phyloP scores from a whole-genome alignment of 192 early-diverging fungal species.

The Linnemannia hyalina region DNA sequence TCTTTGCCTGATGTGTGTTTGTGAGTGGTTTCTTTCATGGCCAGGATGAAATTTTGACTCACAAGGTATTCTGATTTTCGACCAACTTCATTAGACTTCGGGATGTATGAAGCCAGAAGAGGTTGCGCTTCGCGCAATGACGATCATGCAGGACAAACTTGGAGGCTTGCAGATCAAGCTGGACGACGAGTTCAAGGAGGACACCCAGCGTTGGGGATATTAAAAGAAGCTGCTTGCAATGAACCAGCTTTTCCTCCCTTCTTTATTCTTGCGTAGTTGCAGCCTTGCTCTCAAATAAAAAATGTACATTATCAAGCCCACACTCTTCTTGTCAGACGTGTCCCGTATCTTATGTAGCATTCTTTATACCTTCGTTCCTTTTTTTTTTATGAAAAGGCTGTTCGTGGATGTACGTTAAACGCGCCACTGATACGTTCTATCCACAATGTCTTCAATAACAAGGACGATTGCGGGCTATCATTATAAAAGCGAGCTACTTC shows the following conservation, averaged over 20 bases:
- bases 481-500: not conserved
- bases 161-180: conserved; percentile 72
- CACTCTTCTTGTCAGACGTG: not conserved
- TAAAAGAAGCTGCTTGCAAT: conserved; percentile 1
- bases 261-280: not conserved
- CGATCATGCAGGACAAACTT: conserved; percentile 81
- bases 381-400: not conserved
- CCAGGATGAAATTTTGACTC: not conserved
- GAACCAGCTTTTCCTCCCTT: not conserved
- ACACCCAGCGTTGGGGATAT: conserved; percentile 54
- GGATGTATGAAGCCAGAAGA: conserved; percentile 82
- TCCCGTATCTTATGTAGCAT: not conserved
- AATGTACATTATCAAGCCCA: conserved; percentile 25
- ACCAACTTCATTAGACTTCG: conserved; percentile 63
- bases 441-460: no score
- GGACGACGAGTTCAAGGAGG: conserved; percentile 53
- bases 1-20: not conserved
- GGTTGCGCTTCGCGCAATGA: conserved; percentile 76
- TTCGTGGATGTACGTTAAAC: not conserved
- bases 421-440: no score
- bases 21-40: no score
- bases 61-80: not conserved
- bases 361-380: not conserved
- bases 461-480: not conserved
- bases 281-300: conserved; percentile 7